Evolutionary conservation across 108 stramenopile genomes (phyloP).

Genomic region (Aureococcus anophagefferens): DNA sequence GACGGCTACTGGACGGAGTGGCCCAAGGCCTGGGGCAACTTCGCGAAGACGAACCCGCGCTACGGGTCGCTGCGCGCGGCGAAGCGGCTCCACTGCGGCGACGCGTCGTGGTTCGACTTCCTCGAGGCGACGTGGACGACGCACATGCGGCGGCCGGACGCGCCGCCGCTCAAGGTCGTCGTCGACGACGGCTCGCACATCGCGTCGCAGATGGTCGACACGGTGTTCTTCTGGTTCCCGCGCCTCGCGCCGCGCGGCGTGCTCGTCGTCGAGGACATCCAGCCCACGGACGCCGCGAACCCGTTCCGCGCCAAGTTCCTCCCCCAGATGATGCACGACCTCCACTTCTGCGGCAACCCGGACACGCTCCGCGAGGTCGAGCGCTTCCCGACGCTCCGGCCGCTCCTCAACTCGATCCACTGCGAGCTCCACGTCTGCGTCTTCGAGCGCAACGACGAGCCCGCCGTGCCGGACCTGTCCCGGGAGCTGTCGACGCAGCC

Average conservation of each 20-base stretch:
- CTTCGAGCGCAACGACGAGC: conserved; percentile 43
- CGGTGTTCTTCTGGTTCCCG: conserved; percentile 54
- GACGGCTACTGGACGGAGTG: no score
- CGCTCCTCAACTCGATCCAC: conserved; percentile 38
- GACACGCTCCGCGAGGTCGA: no score
- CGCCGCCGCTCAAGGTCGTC: conserved; percentile 48
- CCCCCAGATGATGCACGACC: conserved; percentile 51
- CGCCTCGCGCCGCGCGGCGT: conserved; percentile 46
- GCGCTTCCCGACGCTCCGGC: conserved; percentile 41
- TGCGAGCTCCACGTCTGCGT: conserved; percentile 61
- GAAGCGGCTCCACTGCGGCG: conserved; percentile 45
- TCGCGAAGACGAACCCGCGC: no score
- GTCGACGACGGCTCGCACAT: conserved; percentile 53
- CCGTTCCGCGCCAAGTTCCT: conserved; percentile 45
- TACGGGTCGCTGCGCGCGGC: no score
- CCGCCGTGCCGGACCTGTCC: conserved; percentile 4
- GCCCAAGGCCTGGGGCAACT: no score
- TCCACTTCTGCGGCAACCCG: conserved; percentile 39
- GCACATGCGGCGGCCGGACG: conserved; percentile 18
- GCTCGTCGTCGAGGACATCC: conserved; percentile 48
- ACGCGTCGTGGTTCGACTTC: conserved; percentile 28
- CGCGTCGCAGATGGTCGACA: conserved; percentile 38
- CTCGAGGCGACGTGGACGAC: conserved; percentile 21
- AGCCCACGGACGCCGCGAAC: conserved; percentile 32
- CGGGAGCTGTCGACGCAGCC: no score